Percentiles rank a stretch among this genome's conserved stretches.
These are phyloP conservation scores for Arthrinium puccinioides DNA, from an alignment of 2,329 filamentous ascomycete genomes.

Conservation along the genomic window DNA sequence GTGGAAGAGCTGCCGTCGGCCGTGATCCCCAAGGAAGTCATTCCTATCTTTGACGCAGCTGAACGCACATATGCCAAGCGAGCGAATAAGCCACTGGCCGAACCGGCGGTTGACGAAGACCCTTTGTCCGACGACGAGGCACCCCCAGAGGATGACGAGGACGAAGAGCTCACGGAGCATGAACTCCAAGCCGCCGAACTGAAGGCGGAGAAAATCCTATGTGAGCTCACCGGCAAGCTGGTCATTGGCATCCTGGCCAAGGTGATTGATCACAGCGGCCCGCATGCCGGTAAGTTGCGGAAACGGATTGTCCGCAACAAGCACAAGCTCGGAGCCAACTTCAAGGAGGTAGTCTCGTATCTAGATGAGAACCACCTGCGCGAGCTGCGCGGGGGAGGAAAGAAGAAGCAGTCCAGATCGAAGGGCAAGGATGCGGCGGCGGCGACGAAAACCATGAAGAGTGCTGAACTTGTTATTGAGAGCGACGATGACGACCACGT, in stretches of 20 bases:
- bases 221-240: slow-evolving; percentile 77
- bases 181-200: slow-evolving; percentile 59
- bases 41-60: slow-evolving; percentile 68
- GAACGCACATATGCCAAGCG: slow-evolving; percentile 75
- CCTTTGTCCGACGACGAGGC: slow-evolving; percentile 58
- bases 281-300: slow-evolving; percentile 56
- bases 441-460: slow-evolving; percentile 30
- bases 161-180: slow-evolving; percentile 45
- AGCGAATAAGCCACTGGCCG: slow-evolving; percentile 53
- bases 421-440: slow-evolving; percentile 35
- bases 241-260: slow-evolving; percentile 72
- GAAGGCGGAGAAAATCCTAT: slow-evolving; percentile 77
- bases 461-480: slow-evolving; percentile 38
- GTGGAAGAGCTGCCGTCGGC: slow-evolving; percentile 62
- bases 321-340: slow-evolving; percentile 73
- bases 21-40: slow-evolving; percentile 56
- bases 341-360: slow-evolving; percentile 74
- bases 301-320: slow-evolving; percentile 73
- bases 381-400: slow-evolving; percentile 29
- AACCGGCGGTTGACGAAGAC: slow-evolving; percentile 65
- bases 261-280: slow-evolving; percentile 60
- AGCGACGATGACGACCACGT: slow-evolving; percentile 35
- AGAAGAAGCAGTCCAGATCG: slow-evolving; percentile 32
- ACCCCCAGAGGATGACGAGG: slow-evolving; percentile 52
- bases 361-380: slow-evolving; percentile 63